Base-by-base conservation (phyloP, 495 filamentous ascomycete species). In the Xylaria sp. region DNA sequence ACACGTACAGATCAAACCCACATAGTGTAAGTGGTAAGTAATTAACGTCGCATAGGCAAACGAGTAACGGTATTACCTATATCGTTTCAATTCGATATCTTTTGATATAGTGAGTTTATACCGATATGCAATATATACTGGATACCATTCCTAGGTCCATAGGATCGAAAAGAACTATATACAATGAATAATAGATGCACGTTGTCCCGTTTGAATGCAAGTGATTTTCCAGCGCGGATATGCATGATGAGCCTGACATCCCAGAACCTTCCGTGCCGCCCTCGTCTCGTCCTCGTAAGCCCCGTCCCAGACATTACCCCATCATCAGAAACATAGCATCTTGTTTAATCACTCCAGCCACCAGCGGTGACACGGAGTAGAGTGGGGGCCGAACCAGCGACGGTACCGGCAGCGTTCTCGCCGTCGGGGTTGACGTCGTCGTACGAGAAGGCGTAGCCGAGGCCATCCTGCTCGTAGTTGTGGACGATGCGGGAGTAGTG, bases 401-500 rank as follows among this genome's bases (percentile, higher is more conserved):
- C 80, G 44, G 77, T 77, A 15, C 82, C 82, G 14, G 80, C 74
- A 43, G 71, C 72, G 72, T 83, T 80, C 71, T 76, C 71, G 43
- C 78, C 80, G 19, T 74, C 70, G 31, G 83, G 81, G 69, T 80
- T 82, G 50, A 86, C 82, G 70, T 86, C 84, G 61, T 86, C 84
- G 72, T 84, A 86, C 3, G 84, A 74, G 72, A 86, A 86, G 29
- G 84, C 81, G 66, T 86, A 86, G 8, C 84, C 84, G 55, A 75
- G 74, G 15, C 78, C 77, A 72, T 84, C 81, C 44, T 79, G 26
- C 74, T 84, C 80, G 71, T 81, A 73, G 67, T 80, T 61, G 76
- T 86, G 84, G 15, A 86, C 77, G 70, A 85, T 75, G 21, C 78
- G 76, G 58, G 74, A 72, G 77, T 85, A 86, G 73, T 80, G 80